Conservation (phyloP, 148 eudicot genomes). For the Vaccinium corymbosum region DNA sequence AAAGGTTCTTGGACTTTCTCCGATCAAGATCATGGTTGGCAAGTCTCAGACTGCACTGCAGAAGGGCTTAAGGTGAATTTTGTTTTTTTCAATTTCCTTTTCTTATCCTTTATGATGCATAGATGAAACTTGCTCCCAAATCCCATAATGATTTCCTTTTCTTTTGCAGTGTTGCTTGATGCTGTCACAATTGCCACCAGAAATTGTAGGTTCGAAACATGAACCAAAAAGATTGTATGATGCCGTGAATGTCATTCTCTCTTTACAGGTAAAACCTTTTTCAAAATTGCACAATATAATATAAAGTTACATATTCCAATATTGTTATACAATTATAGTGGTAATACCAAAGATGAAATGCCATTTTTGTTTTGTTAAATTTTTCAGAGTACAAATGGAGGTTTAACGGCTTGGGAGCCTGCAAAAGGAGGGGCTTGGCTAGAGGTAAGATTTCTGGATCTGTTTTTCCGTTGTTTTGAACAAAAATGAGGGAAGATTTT, state of each 20-base stretch:
- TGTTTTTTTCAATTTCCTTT: neutral
- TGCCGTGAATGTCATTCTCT: slow-evolving; percentile 49
- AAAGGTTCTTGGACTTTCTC: slow-evolving; percentile 69
- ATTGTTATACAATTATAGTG: neutral
- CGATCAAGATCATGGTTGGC: slow-evolving; percentile 59
- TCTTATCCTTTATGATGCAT: neutral
- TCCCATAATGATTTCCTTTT: neutral
- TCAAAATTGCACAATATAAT: neutral
- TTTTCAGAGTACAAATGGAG: slow-evolving; percentile 48
- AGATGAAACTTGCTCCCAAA: neutral
- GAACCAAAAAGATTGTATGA: slow-evolving; percentile 31
- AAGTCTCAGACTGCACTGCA: slow-evolving; percentile 57
- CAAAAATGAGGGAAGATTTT: neutral
- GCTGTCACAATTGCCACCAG: slow-evolving; percentile 35
- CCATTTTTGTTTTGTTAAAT: neutral
- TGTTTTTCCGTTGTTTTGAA: neutral
- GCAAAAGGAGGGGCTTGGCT: slow-evolving; percentile 33
- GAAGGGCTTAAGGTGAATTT: slow-evolving; percentile 49
- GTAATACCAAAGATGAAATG: neutral
- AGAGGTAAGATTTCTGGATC: slow-evolving; percentile 33
- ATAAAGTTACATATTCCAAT: neutral
- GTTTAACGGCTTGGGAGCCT: slow-evolving; percentile 53
- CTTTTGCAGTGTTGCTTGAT: slow-evolving; percentile 32
- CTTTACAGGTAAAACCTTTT: slow-evolving; percentile 33
- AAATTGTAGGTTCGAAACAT: slow-evolving; percentile 39